Base-by-base conservation (phyloP, 345 rosid genomes). In the Brassica rapa region DNA sequence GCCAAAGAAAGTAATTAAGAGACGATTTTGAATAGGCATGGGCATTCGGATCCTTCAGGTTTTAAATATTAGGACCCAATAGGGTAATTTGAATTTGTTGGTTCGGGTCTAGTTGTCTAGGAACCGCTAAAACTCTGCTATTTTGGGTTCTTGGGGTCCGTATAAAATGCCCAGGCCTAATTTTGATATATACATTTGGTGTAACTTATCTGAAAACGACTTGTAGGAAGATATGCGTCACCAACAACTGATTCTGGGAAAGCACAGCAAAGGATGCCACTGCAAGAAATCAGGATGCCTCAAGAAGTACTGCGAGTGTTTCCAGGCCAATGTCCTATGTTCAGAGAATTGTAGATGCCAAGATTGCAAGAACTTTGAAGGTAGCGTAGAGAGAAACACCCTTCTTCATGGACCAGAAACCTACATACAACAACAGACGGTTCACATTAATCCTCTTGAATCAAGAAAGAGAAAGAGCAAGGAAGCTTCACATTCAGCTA, bases 281-380 rank as follows among this genome's bases (percentile, higher is more conserved):
- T 90, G 97, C 85, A 91, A 86, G 88, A 94, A 88, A 82, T 89
- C 97, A 12, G 90, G 96, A 41, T 94, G 94, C 83, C 94, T 94
- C 37, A 94, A 92, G 87, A 90, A 89, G 86, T 94, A 94, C 70
- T 92, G 98, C 46, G 98, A 90, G 79, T 92, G 98, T 85, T 94
- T 85, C 83, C 94, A 94, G 77, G 97, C 93, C 11, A 84, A 86
- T 72, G 80, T 91, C 79, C 71, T 87, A 25, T 94, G 98, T 83
- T 94, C 96, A 32, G 98, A 94, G 43, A 94, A 87, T 81, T 91
- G 97, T 77, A 87, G 72, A 85, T 94, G 97, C 75, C 74, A 85
- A 83, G 96, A 92, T 68, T 90, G 97, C 85, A 90, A 89, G 76
- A 94, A 94, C 77, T 87, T 80, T 15, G 89, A 92, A 77, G 97